A percentile compares a stretch with the other conserved stretches of the same genome.
Conservation (phyloP, 106 monocot species). For the Acorus calamus region DNA sequence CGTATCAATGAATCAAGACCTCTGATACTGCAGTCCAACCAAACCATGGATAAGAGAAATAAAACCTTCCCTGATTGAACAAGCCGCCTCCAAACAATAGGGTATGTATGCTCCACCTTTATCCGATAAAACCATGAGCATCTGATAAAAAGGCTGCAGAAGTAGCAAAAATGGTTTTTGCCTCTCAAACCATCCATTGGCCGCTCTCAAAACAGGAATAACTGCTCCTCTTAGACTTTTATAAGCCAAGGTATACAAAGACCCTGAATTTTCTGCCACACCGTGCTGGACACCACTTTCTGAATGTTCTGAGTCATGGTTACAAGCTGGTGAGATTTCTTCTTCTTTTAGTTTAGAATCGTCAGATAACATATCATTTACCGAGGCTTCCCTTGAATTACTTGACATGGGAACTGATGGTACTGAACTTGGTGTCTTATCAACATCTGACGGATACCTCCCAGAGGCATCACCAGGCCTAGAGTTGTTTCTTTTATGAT, state of each 20-base stretch:
- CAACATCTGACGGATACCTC: constrained; percentile 16
- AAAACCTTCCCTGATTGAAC: constrained; percentile 44
- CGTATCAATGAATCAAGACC: constrained; percentile 76
- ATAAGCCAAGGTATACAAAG: constrained; percentile 14
- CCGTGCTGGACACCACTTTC: constrained; percentile 5
- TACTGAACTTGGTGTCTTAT: constrained; percentile 10
- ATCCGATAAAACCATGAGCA: constrained; percentile 22
- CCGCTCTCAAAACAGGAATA: constrained; percentile 25
- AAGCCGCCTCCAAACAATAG: constrained; percentile 45
- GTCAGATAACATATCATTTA: constrained; percentile 17
- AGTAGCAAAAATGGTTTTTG: constrained; percentile 49
- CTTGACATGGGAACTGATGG: constrained; percentile 4
- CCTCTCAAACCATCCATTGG: constrained; percentile 39
- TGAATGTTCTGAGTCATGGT: constrained; percentile 1
- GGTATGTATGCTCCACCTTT: constrained; percentile 38
- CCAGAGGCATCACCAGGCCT: constrained; percentile 8
- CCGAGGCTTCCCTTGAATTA: constrained; percentile 9
- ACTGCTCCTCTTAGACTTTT: constrained; percentile 23
- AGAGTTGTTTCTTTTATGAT: constrained; percentile 23
- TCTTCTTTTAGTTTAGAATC: constrained; percentile 9
- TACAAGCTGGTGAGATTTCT: neutral
- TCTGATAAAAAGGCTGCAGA: constrained; percentile 14
- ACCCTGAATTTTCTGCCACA: constrained; percentile 1
- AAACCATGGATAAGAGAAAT: constrained; percentile 51
- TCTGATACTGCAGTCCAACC: constrained; percentile 65